Conservation (phyloP, 257 asterid species). For the Capsicum baccatum region DNA sequence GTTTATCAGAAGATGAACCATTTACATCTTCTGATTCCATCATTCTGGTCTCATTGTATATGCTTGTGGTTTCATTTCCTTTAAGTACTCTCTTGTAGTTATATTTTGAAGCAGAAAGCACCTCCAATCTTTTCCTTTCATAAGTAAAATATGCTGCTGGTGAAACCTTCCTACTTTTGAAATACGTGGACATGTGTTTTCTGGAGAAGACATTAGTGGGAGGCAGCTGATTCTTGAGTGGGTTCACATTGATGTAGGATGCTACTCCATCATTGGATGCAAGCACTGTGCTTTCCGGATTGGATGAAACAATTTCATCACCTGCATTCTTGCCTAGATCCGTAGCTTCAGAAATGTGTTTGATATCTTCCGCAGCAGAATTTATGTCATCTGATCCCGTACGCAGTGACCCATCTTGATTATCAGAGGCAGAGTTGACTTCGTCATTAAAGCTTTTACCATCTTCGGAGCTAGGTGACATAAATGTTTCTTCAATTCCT, state of each 20-base stretch:
- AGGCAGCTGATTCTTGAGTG: constrained; percentile 83
- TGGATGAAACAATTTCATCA: constrained; percentile 28
- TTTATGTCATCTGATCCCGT: constrained; percentile 36
- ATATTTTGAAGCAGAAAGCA: constrained; percentile 24
- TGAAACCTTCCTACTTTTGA: constrained; percentile 62
- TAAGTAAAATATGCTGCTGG: constrained; percentile 67
- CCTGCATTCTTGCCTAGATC: constrained; percentile 39
- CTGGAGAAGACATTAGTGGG: constrained; percentile 78
- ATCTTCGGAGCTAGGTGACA: constrained; percentile 39
- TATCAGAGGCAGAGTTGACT: constrained; percentile 24
- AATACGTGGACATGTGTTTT: constrained; percentile 78
- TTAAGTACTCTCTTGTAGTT: constrained; percentile 23
- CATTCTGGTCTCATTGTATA: constrained; percentile 38
- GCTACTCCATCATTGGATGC: constrained; percentile 41
- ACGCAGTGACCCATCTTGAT: constrained; percentile 41
- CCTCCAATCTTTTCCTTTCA: constrained; percentile 60
- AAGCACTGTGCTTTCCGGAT: constrained; percentile 36
- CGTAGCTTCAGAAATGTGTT: constrained; percentile 42
- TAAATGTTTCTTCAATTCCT: constrained; percentile 42
- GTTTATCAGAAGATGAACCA: constrained; percentile 44
- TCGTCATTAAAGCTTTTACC: constrained; percentile 33
- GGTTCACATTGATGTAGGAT: constrained; percentile 57
- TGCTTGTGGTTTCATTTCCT: constrained; percentile 42
- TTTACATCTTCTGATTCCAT: constrained; percentile 47
- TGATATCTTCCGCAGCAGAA: constrained; percentile 38